These are phyloP conservation scores for Hortaea sp. DNA, from an alignment of 2,329 filamentous ascomycete species.

Conservation along the genomic window DNA sequence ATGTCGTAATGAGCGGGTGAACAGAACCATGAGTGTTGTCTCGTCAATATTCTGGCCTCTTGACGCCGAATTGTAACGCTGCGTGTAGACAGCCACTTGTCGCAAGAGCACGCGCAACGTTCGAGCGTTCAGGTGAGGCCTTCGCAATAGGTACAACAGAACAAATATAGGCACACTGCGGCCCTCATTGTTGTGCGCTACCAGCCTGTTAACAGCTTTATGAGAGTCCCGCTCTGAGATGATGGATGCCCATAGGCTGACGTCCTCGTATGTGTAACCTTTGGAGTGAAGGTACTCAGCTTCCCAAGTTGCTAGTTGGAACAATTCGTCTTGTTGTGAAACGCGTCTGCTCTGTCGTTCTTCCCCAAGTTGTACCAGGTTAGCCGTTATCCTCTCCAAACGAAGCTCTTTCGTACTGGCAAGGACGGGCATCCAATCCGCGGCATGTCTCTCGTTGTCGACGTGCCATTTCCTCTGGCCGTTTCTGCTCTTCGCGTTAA, in stretches of 20 bases:
- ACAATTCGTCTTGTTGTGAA: slow-evolving; percentile 2
- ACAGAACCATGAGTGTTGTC: slow-evolving; percentile 29
- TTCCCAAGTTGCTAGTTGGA: slow-evolving; percentile 5
- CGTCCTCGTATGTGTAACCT: slow-evolving; percentile 12
- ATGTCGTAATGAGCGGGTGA: slow-evolving; percentile 40
- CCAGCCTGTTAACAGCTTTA: slow-evolving; percentile 12
- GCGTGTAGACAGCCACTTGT: neutral
- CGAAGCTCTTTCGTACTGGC: slow-evolving; percentile 1
- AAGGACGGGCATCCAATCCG: neutral
- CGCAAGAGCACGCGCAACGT: slow-evolving; percentile 25
- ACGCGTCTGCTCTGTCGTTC: too few relatives aligned
- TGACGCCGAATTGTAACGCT: neutral
- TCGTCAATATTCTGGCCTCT: neutral
- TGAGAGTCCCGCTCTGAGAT: slow-evolving; percentile 11
- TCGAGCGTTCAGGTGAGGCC: slow-evolving; percentile 29
- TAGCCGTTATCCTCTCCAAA: slow-evolving; percentile 10
- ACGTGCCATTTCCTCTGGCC: neutral
- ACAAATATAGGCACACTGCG: slow-evolving; percentile 36
- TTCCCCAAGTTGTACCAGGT: slow-evolving; percentile 7
- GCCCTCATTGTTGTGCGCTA: neutral
- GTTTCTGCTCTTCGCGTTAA: neutral
- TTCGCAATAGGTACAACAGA: slow-evolving; percentile 37
- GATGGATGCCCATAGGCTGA: slow-evolving; percentile 17
- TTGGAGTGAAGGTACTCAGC: slow-evolving; percentile 6
- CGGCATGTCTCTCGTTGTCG: slow-evolving; percentile 5